Base-by-base conservation (phyloP, 2,329 filamentous ascomycete species). In the Penicillium sp. region DNA sequence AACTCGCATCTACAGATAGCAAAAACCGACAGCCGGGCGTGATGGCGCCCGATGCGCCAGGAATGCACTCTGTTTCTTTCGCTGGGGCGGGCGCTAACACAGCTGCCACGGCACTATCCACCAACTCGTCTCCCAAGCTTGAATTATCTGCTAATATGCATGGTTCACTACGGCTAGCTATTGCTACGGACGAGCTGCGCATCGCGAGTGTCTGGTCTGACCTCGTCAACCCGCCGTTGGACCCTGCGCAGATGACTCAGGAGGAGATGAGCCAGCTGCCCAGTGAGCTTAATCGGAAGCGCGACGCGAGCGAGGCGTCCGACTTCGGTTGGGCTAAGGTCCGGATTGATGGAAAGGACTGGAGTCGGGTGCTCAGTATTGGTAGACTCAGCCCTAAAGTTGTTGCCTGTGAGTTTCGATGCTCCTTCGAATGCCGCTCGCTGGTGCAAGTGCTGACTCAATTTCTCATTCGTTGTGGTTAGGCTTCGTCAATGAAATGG, bases 131-230 rank as follows among this genome's bases (percentile, higher is more conserved):
- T 6, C 80, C 90, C 0, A 90, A 91, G 66, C 79, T 99, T 3
- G 91, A 96, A 70, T 77, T 97, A 41, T 88, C 88, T 51, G 94
- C 92, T 31, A 99, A 97, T 73, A 96, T 96, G 91, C 90, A 96
- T 73, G 94, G 94, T 21, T 87, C 86, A 55, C 77, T 99, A 54
- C 86, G 86, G 45, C 80, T 99, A 58, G 85, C 88, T 12, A 88
- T 97, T 57, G 82, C 83, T 35, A 94, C 91, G 1, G 92, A 97
- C 70, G 85, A 88, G 8, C 85, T 96, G 64, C 87, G 88, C 57
- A 95, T 97, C 54, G 87, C 86, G 55, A 94, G 88, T 65, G 83
- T 88, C 41, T 99, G 94, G 94, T 85, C 84, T 3, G 89, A 87
- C 1, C 82, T 99, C 32, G 86, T 86, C 53, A 97, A 97, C 71